Conservation (phyloP, 805 yeast genomes). For the Metschnikowia picachoensis region DNA sequence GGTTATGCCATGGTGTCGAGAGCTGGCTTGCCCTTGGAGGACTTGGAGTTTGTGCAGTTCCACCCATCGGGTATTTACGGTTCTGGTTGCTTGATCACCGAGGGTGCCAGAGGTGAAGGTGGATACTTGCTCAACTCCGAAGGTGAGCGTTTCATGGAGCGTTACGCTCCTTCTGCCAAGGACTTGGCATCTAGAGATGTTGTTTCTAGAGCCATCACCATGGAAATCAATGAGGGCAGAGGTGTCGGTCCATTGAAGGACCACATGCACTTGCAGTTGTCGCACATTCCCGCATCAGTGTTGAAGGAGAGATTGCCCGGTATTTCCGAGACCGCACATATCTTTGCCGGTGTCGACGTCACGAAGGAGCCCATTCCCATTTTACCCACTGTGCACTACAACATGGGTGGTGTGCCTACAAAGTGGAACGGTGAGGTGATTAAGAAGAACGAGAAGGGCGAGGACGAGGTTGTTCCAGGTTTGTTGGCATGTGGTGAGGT, state of each 20-base stretch:
- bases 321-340: slow-evolving; percentile 97
- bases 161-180: slow-evolving; percentile 98
- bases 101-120: slow-evolving; percentile 99
- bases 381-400: slow-evolving; percentile 96
- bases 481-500: slow-evolving; percentile 97
- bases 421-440: slow-evolving; percentile 95
- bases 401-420: slow-evolving; percentile 99
- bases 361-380: slow-evolving; percentile 99
- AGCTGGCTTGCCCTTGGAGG: slow-evolving; percentile 97
- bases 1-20: slow-evolving; percentile 98
- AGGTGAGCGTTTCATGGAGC: slow-evolving; percentile 99
- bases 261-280: slow-evolving; percentile 91
- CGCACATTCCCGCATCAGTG: slow-evolving; percentile 89
- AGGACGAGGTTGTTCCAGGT: slow-evolving; percentile 90
- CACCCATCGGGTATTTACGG: slow-evolving; percentile 99
- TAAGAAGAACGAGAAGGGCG: slow-evolving; percentile 77
- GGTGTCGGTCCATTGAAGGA: slow-evolving; percentile 97
- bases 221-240: slow-evolving; percentile 98
- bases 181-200: slow-evolving; percentile 98
- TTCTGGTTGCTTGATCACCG: slow-evolving; percentile 97
- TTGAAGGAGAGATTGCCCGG: slow-evolving; percentile 96
- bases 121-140: slow-evolving; percentile 93
- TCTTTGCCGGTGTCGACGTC: slow-evolving; percentile 98
- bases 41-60: slow-evolving; percentile 96
- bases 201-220: slow-evolving; percentile 95